Base-by-base conservation (phyloP, 352 stramenopile genomes). In the Phytophthora colocasiae region DNA sequence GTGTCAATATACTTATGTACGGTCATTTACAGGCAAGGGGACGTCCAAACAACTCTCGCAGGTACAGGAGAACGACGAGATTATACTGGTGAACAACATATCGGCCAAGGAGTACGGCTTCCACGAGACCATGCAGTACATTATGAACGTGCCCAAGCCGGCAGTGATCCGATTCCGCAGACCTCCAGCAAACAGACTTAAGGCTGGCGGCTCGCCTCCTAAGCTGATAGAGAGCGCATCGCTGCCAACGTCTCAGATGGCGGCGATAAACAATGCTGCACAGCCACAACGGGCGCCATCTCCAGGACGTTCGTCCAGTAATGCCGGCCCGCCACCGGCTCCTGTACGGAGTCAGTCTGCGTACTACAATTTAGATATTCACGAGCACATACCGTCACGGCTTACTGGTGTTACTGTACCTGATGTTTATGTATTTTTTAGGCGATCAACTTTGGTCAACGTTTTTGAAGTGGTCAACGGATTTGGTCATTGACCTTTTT, bases 11-110 rank as follows among this genome's bases (percentile, higher is more conserved):
- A n/a, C 87, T 5, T 93, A 91, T 56, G 87, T 95, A 15, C 83
- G 87, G 39, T 91, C 83, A 11, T 90, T 95, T 52, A 95, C 87
- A 14, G 85, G 87, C n/a, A 85, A 90, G 41, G 87, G 87, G 14
- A 92, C 83, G 39, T 95, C 85, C 1, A 76, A 76, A 22, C 82
- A 95, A 46, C 67, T 95, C 4, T 49, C 69, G 6, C 73, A 91
- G 10, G 85, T 95, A 4, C 78, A 87, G 54, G 77, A 87, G 63
- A 85, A 88, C 43, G 87, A 95, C 52, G 84, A 93, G 71, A 91
- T 95, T 63, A 72, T 93, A 38, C 76, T 93, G 61, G 86, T 95
- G 45, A 95, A 95, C 59, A 75, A 93, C 52, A 68, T 54, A 19
- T 77, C 69, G 12, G 70, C 81, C 11, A 58, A 69, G 31, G 68